These are phyloP conservation scores for Graphilbum ipis-grandicollis DNA, from an alignment of 2,329 filamentous ascomycete species.

Conservation along the genomic window DNA sequence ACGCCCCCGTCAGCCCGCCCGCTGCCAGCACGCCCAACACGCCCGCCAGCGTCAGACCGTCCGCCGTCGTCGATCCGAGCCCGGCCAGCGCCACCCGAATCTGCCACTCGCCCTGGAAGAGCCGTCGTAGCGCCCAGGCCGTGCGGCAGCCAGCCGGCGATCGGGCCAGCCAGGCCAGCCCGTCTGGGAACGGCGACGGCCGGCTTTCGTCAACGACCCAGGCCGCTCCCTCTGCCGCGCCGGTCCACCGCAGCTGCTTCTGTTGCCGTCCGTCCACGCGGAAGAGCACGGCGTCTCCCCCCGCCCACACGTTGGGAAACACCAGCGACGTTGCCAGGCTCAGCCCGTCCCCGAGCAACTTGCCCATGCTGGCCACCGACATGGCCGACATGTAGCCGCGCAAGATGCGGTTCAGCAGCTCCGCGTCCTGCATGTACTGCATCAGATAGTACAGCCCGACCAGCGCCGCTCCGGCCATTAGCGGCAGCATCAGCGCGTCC, in stretches of 20 bases:
- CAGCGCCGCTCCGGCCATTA: constrained; percentile 57
- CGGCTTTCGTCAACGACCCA: constrained; percentile 14
- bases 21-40: constrained; percentile 38
- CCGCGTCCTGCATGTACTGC: constrained; percentile 70
- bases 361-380: constrained; percentile 59
- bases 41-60: constrained; percentile 37
- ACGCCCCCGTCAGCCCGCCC: constrained; percentile 36
- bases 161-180: constrained; percentile 16
- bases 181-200: constrained; percentile 21
- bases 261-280: constrained; percentile 23
- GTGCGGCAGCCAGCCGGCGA: constrained; percentile 11
- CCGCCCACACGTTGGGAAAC: constrained; percentile 56
- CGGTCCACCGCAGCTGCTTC: constrained; percentile 15
- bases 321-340: constrained; percentile 46
- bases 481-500: constrained; percentile 72
- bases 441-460: constrained; percentile 70
- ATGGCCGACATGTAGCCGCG: constrained; percentile 69
- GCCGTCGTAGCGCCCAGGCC: constrained; percentile 33
- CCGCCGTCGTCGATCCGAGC: constrained; percentile 22
- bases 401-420: constrained; percentile 66
- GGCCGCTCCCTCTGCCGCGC: constrained; percentile 8
- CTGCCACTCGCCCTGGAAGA: constrained; percentile 34
- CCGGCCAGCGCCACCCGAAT: constrained; percentile 33
- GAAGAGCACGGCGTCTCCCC: constrained; percentile 19
- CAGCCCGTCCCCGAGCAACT: constrained; percentile 55